Percentiles rank a stretch among this genome's conserved stretches.
Conservation (phyloP, 2,329 filamentous ascomycete genomes). For the Colletotrichum musae region DNA sequence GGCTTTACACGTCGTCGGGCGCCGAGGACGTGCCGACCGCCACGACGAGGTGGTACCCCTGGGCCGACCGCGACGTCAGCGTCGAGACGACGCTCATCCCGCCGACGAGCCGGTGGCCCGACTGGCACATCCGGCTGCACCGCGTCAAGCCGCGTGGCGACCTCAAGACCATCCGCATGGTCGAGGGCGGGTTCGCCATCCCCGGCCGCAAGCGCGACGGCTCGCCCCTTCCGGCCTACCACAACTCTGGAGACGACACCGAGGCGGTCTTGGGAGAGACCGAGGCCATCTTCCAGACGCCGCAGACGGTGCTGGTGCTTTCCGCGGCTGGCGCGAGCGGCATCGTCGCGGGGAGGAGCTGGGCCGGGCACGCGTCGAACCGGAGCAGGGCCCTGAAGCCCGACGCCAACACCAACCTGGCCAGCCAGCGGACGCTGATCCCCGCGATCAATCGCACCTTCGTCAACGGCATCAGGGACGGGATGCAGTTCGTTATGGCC, state of each 20-base stretch:
- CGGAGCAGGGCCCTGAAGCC: conserved; percentile 42
- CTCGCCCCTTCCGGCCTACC: conserved; percentile 12
- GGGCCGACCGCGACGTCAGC: conserved; percentile 46
- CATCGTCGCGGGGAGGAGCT: background rate
- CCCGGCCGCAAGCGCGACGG: conserved; percentile 18
- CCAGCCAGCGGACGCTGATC: conserved; percentile 44
- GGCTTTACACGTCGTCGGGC: background rate
- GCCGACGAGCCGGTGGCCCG: conserved; percentile 50
- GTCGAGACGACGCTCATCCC: conserved; percentile 49
- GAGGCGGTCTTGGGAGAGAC: background rate
- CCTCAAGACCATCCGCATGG: conserved; percentile 27
- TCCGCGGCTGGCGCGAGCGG: conserved; percentile 26
- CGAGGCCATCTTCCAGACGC: conserved; percentile 19
- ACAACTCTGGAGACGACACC: background rate
- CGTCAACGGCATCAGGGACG: background rate
- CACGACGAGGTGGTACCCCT: conserved; percentile 44
- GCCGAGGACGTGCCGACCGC: conserved; percentile 3
- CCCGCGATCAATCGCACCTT: conserved; percentile 14
- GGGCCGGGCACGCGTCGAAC: background rate
- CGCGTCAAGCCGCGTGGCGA: conserved; percentile 19
- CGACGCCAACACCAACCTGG: conserved; percentile 48
- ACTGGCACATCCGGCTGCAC: conserved; percentile 51
- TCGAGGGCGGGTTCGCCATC: conserved; percentile 46
- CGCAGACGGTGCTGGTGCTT: conserved; percentile 5
- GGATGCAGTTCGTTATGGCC: conserved; percentile 18